Conservation (phyloP, 345 rosid genomes). For the Populus ilicifolia region DNA sequence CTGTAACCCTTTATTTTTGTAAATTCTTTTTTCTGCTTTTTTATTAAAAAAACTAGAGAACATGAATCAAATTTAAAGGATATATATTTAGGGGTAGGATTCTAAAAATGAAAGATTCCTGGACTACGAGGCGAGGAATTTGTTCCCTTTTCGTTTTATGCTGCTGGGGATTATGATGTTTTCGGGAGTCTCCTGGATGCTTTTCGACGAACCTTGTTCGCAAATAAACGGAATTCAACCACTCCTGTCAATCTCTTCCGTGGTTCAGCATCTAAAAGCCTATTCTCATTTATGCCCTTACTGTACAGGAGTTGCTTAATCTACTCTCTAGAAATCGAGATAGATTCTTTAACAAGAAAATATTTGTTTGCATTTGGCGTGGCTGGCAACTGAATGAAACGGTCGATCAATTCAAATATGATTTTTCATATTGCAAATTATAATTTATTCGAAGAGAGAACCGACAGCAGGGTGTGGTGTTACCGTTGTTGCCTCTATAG, state of each 20-base stretch:
- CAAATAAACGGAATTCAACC: neutral
- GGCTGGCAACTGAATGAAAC: neutral
- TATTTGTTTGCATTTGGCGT: neutral
- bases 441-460: too few relatives aligned
- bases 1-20: neutral
- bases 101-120: neutral
- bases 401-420: too few relatives aligned
- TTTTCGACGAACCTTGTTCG: neutral
- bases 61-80: neutral
- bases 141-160: neutral
- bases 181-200: neutral
- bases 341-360: too few relatives aligned
- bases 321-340: too few relatives aligned
- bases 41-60: neutral
- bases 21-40: neutral
- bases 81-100: conserved; percentile 17
- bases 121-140: neutral
- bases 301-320: neutral
- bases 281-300: neutral
- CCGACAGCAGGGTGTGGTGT: too few relatives aligned
- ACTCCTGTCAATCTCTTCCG: neutral
- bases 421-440: too few relatives aligned
- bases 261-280: neutral
- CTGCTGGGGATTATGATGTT: neutral
- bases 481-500: too few relatives aligned